These are phyloP conservation scores for Agaricales sp. DNA, from an alignment of 1,284 basidiomycete species.

Conservation along the genomic window DNA sequence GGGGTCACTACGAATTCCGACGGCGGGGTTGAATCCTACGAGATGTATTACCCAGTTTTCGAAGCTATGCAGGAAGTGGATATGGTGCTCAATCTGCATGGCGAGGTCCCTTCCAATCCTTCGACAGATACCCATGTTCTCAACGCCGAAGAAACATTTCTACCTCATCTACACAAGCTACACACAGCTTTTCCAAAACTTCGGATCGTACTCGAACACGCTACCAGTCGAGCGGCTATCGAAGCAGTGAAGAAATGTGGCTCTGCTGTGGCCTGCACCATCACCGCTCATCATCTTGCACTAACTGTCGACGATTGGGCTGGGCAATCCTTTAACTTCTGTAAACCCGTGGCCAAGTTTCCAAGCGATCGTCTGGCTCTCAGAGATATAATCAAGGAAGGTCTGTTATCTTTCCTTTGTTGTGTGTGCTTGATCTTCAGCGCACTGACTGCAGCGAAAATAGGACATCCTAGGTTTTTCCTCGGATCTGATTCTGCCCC, in stretches of 20 bases:
- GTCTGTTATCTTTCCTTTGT: slow-evolving; percentile 26
- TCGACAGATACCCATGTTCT: slow-evolving; percentile 84
- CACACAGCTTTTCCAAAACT: slow-evolving; percentile 85
- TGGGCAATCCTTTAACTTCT: slow-evolving; percentile 92
- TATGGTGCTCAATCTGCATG: slow-evolving; percentile 95
- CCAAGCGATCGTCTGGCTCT: slow-evolving; percentile 87
- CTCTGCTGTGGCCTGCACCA: slow-evolving; percentile 88
- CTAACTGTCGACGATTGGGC: slow-evolving; percentile 98
- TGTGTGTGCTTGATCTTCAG: neutral
- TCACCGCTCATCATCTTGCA: slow-evolving; percentile 94
- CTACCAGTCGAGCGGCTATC: slow-evolving; percentile 95
- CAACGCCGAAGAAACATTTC: slow-evolving; percentile 89
- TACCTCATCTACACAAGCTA: slow-evolving; percentile 80
- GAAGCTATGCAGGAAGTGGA: slow-evolving; percentile 89
- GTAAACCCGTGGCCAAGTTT: slow-evolving; percentile 97
- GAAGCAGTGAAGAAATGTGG: slow-evolving; percentile 82
- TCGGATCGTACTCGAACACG: slow-evolving; percentile 96
- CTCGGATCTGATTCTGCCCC: slow-evolving; percentile 97
- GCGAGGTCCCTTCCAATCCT: slow-evolving; percentile 91
- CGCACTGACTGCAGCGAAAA: neutral
- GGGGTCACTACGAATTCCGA: slow-evolving; percentile 98
- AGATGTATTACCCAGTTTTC: slow-evolving; percentile 91
- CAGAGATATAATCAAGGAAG: slow-evolving; percentile 71
- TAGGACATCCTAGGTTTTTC: slow-evolving; percentile 94
- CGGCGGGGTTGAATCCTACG: slow-evolving; percentile 94